Percentiles rank a stretch among this genome's conserved stretches.
Evolutionary conservation across 805 yeast genomes (phyloP).

Genomic region (Grigorovia humatica): DNA sequence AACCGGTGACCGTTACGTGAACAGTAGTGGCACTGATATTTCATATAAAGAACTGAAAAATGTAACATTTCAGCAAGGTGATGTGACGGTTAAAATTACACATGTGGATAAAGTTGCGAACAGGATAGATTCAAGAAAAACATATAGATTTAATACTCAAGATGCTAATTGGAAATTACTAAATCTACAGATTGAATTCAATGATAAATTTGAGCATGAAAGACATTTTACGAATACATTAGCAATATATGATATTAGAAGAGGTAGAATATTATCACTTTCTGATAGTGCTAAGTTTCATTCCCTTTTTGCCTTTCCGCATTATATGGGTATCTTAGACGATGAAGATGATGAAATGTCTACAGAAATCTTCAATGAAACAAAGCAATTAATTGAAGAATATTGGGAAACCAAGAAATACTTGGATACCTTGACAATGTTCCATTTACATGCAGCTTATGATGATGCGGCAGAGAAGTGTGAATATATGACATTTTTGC

Average conservation of each 20-base stretch:
- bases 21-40: constrained; percentile 9
- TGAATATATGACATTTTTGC: constrained; percentile 62
- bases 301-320: constrained; percentile 53
- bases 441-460: constrained; percentile 17
- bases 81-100: constrained; percentile 14
- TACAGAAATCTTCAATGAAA: constrained; percentile 32
- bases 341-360: constrained; percentile 32
- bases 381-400: constrained; percentile 37
- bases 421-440: constrained; percentile 41
- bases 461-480: constrained; percentile 39
- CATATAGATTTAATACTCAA: constrained; percentile 24
- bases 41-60: constrained; percentile 18
- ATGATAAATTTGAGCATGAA: constrained; percentile 39
- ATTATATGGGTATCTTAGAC: constrained; percentile 33
- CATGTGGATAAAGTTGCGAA: constrained; percentile 15
- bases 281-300: constrained; percentile 56
- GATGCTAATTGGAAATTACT: constrained; percentile 33
- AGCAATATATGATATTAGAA: constrained; percentile 57
- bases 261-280: constrained; percentile 51
- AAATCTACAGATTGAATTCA: constrained; percentile 24
- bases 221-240: constrained; percentile 40
- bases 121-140: constrained; percentile 11
- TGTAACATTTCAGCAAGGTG: constrained; percentile 23
- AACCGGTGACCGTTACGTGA: constrained; percentile 17
- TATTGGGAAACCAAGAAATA: constrained; percentile 35